Evolutionary conservation across 2,329 filamentous ascomycete genomes (phyloP), one percentile per base, ranked within the genome.

Genomic region (Endothia cerciana): DNA sequence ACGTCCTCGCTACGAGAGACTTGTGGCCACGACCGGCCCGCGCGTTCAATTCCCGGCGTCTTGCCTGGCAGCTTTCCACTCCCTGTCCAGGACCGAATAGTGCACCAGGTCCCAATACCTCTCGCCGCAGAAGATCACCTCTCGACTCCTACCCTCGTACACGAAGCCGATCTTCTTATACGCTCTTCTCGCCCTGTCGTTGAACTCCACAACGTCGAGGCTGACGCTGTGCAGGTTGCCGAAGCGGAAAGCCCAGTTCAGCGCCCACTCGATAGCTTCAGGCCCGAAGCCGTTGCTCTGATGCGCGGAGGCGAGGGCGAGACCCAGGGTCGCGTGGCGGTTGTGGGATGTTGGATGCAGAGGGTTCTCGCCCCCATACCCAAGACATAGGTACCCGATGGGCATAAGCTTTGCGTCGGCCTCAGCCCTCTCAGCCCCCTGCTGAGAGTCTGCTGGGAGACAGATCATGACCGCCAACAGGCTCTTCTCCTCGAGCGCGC

Each of bases 401-500:
- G 69, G 65, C 4, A 33, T 64, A 3, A 56, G 53, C 63, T 51
- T 38, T 8, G n/a, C n/a, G 17, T 40, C 56, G 11, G 49, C 30
- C 25, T 51, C n/a, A n/a, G n/a, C n/a, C n/a, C n/a, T n/a, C n/a
- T n/a, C n/a, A n/a, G n/a, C n/a, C n/a, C n/a, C 22, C 10, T 13
- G 2, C 22, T 51, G 41, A 10, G 22, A n/a, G 25, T 66, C 19
- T 2, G 71, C 65, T 2, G 73, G 72, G 0, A 79, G 73, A 63
- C 78, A 81, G 60, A 81, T 72, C 38, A 80, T 71, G 17, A 73
- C 76, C 45, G 74, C 75, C 11, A 81, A 71, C 17, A 81, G 70
- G 15, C 66, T 70, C 17, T 74, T 71, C 11, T 76, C 71, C 11
- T 76, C 69, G 11, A 70, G 71, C 65, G 7, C 59, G 33, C 7